Percentiles rank a stretch among this genome's conserved stretches.
These are phyloP conservation scores for Xylaria sp. DNA, from an alignment of 2,329 filamentous ascomycete species.

Conservation along the genomic window DNA sequence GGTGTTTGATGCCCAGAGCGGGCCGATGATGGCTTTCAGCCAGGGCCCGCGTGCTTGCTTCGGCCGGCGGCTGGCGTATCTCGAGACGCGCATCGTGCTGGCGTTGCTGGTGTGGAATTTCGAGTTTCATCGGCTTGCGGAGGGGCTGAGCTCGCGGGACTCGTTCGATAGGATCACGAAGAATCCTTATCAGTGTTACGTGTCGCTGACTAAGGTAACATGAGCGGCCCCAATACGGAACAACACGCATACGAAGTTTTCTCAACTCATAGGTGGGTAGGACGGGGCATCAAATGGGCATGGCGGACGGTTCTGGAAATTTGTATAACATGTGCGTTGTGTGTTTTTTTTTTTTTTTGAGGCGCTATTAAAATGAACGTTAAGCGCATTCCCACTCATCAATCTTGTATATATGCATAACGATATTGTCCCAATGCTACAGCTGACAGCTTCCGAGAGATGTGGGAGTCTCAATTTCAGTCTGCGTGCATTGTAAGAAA, in stretches of 20 bases:
- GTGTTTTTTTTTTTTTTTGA: no score
- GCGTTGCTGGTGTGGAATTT: conserved; percentile 45
- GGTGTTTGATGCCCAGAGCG: conserved; percentile 35
- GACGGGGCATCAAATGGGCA: background rate
- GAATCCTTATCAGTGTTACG: conserved; percentile 23
- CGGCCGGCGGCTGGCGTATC: conserved; percentile 40
- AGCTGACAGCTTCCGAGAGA: no score
- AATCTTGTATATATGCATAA: no score
- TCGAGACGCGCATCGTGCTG: conserved; percentile 39
- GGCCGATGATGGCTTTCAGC: conserved; percentile 39
- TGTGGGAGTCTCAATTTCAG: no score
- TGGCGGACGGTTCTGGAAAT: background rate
- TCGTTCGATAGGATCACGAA: conserved; percentile 26
- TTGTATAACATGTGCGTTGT: background rate
- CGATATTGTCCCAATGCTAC: no score
- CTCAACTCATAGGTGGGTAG: background rate
- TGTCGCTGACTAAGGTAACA: conserved; percentile 20
- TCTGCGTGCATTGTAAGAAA: no score
- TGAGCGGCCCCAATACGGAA: background rate
- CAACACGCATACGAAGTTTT: background rate
- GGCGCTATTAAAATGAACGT: background rate
- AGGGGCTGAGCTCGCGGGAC: conserved; percentile 26
- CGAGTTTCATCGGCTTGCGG: conserved; percentile 32
- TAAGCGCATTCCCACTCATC: background rate
- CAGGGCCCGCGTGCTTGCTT: conserved; percentile 41